phyloP scores from a whole-genome alignment of 1,284 basidiomycete species.

The Neotropicomus parvogracilis region DNA sequence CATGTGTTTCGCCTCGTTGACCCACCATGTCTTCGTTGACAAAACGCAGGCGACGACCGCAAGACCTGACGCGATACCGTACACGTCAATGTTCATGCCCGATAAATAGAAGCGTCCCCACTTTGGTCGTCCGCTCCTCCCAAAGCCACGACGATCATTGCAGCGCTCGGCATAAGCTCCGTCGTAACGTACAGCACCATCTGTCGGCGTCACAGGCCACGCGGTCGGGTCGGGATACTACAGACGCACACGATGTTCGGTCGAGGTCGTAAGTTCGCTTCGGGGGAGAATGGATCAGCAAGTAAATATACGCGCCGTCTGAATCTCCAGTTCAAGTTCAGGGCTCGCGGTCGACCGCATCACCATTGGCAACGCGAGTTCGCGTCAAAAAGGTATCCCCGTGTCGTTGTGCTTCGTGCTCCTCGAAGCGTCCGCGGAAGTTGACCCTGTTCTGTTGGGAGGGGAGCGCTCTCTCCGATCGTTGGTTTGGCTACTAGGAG shows the following conservation, averaged over 20 bases:
- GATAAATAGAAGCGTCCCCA: background rate
- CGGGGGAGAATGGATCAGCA: background rate
- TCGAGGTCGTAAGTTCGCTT: conserved; percentile 10
- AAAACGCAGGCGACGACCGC: background rate
- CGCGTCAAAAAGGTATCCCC: no score
- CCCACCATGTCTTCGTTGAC: background rate
- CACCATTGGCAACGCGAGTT: background rate
- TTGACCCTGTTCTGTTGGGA: no score
- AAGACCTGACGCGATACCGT: background rate
- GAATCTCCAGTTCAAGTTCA: conserved; percentile 2
- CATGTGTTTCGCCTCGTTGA: conserved; percentile 4
- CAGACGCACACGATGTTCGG: conserved; percentile 11
- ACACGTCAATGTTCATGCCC: background rate
- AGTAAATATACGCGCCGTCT: background rate
- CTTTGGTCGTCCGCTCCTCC: background rate
- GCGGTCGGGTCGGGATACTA: background rate
- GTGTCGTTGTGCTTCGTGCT: no score
- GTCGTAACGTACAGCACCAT: background rate
- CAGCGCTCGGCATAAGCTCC: conserved; percentile 6
- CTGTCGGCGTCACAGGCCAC: no score
- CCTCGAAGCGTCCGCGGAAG: no score
- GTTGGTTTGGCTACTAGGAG: no score
- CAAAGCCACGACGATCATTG: conserved; percentile 9
- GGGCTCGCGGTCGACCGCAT: conserved; percentile 7
- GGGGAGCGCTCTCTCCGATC: no score